These are phyloP conservation scores for Fusarium sp. DNA, from an alignment of 2,329 filamentous ascomycete species.

Conservation along the genomic window DNA sequence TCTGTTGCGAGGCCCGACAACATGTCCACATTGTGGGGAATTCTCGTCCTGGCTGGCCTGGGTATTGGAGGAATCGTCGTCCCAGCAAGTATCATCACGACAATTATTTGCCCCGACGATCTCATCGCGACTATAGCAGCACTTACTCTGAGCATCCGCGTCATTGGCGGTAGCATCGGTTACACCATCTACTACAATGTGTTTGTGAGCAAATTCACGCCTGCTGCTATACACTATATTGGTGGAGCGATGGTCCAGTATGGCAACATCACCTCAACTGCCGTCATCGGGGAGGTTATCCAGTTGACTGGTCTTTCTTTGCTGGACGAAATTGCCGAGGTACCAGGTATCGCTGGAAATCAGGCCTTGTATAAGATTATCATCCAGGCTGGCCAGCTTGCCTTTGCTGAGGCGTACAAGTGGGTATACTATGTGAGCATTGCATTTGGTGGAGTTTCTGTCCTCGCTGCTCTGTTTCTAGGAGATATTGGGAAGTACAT, in stretches of 20 bases:
- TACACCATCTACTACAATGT: not conserved
- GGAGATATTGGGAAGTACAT: not conserved
- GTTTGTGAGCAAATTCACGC: not conserved
- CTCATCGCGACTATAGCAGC: not conserved
- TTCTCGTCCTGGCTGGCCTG: not conserved
- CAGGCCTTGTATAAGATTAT: not conserved
- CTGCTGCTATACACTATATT: not conserved
- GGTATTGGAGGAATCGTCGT: not conserved
- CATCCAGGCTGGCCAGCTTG: not conserved
- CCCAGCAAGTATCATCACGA: not conserved
- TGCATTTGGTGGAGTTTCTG: not conserved
- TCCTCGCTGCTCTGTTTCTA: not conserved
- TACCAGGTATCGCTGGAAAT: not conserved
- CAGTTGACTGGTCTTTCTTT: not conserved
- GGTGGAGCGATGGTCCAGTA: not conserved
- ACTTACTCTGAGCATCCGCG: not conserved
- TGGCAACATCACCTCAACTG: not conserved
- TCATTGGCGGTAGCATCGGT: not conserved
- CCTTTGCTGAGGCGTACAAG: constrained; percentile 9
- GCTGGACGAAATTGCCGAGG: not conserved
- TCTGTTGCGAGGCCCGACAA: not conserved
- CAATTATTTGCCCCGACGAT: not conserved
- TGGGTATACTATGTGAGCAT: constrained; percentile 3
- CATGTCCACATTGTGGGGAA: not conserved
- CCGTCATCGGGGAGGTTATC: not conserved